Percentiles rank a stretch among this genome's conserved stretches.
Conservation (phyloP, 345 rosid genomes). For the Eucalyptus curtisii region DNA sequence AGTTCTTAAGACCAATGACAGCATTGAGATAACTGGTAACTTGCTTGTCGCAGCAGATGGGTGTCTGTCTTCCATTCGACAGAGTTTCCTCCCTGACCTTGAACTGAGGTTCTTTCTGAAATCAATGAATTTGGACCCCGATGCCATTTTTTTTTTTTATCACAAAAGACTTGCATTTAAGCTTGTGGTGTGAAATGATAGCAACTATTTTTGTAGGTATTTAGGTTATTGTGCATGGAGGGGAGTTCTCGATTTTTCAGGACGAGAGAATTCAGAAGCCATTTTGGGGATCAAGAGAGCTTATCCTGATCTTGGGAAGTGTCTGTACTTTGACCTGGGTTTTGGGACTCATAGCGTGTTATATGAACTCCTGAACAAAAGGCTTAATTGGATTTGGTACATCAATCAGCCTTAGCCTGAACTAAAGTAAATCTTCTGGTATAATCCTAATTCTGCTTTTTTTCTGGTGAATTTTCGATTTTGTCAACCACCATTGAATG, state of each 20-base stretch:
- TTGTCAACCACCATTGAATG: neutral
- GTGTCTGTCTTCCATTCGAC: constrained; percentile 54
- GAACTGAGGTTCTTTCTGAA: constrained; percentile 45
- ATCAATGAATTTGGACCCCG: neutral
- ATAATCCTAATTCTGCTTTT: neutral
- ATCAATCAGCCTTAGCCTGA: constrained; percentile 60
- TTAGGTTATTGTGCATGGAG: constrained; percentile 83
- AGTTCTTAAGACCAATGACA: constrained; percentile 25
- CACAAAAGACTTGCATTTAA: neutral
- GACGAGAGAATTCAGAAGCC: constrained; percentile 30
- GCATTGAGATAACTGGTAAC: constrained; percentile 39
- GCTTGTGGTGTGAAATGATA: neutral
- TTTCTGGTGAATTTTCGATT: neutral
- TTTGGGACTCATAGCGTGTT: constrained; percentile 36
- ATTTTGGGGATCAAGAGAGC: constrained; percentile 20
- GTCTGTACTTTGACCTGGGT: constrained; percentile 49
- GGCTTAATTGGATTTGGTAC: constrained; percentile 76
- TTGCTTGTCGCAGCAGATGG: constrained; percentile 84
- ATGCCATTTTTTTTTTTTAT: neutral
- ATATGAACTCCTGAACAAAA: constrained; percentile 44
- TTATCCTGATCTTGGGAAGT: constrained; percentile 60
- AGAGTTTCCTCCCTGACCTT: constrained; percentile 37
- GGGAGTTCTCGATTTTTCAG: constrained; percentile 60
- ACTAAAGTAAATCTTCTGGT: constrained; percentile 7
- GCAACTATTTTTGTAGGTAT: constrained; percentile 26